Evolutionary conservation across 495 filamentous ascomycete genomes (phyloP).

Genomic region (Cercophora samala): DNA sequence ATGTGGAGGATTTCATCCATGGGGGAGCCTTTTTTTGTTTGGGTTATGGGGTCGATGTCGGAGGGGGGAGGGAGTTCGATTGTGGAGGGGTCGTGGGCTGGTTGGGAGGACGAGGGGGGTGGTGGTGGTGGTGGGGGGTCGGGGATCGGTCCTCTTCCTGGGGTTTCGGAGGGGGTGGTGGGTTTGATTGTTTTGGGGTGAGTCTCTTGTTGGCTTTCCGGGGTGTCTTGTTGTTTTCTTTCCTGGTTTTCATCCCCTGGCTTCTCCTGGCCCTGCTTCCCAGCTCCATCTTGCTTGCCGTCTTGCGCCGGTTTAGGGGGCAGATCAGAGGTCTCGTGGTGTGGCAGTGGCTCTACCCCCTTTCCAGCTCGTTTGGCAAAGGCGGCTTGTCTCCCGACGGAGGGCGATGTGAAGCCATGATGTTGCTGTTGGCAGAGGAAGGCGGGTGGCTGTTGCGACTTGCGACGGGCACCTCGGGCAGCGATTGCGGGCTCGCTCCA

Average conservation of each 20-base stretch:
- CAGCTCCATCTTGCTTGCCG: constrained; percentile 18
- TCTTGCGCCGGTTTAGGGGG: constrained; percentile 15
- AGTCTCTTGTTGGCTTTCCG: background rate
- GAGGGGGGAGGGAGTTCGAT: constrained; percentile 28
- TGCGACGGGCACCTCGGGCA: constrained; percentile 21
- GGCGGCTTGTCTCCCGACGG: constrained; percentile 31
- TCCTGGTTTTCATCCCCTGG: constrained; percentile 17
- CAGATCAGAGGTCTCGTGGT: constrained; percentile 9
- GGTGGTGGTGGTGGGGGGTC: constrained; percentile 2
- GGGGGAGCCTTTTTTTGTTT: constrained; percentile 42
- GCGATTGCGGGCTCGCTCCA: constrained; percentile 33
- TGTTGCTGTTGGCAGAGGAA: constrained; percentile 25
- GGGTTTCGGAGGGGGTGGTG: background rate
- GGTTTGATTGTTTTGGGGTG: background rate
- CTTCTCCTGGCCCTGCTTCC: constrained; percentile 11
- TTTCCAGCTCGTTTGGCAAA: constrained; percentile 57
- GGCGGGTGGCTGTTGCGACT: constrained; percentile 19
- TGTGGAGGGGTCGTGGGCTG: constrained; percentile 3
- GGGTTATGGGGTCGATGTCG: constrained; percentile 19
- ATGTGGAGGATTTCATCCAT: constrained; percentile 66
- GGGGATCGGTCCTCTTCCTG: background rate
- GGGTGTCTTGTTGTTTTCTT: background rate
- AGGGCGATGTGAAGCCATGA: constrained; percentile 34
- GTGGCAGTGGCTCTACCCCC: constrained; percentile 54
- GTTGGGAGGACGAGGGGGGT: background rate